Base-by-base conservation (phyloP, 768 basidiomycete species). In the Suillus clintonianus region DNA sequence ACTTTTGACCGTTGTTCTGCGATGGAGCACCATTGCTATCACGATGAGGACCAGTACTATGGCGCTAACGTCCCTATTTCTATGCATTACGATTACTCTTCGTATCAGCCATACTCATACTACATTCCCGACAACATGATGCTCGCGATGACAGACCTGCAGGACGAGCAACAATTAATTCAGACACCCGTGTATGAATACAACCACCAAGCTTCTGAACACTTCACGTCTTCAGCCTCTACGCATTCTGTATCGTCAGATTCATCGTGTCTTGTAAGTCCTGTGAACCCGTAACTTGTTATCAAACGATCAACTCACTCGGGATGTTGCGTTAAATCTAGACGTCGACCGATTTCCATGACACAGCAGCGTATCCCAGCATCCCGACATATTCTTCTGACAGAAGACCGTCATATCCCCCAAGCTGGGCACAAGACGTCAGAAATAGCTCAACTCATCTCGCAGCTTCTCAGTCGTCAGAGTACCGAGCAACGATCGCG, bases 401-500 rank as follows among this genome's bases (percentile, higher is more conserved):
- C 62, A 42, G 53, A 55, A 24, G 55, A 71, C 66, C 55, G 62
- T 59, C 67, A 4, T 71, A 73, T 54, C 70, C 67, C 51, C 62
- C 62, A 37, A 71, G 70, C 17, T 53, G 65, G 56, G 67, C 70
- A 30, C 72, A 76, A 27, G 72, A 73, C 34, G 62, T 67, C 55
- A 70, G 67, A 55, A 64, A 61, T 58, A 61, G 59, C 7, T 62
- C 65, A 15, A 58, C 41, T 2, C 72, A 73, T 41, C 36, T 37
- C 8, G 48, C 50, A 13, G 30, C 36, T 56, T 60, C 70, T n/a
- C 72, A 70, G 9, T 62, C 63, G 10, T 71, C 76, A 60, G 76
- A 76, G 62, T 66, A 76, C 61, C 71, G 76, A 22, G 70, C 72
- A 15, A 72, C 66, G 59, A 77, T 75, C 5, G 74, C 74, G 43